These are phyloP conservation scores for Arthrobotrys conoides DNA, from an alignment of 2,329 filamentous ascomycete genomes.

Conservation along the genomic window DNA sequence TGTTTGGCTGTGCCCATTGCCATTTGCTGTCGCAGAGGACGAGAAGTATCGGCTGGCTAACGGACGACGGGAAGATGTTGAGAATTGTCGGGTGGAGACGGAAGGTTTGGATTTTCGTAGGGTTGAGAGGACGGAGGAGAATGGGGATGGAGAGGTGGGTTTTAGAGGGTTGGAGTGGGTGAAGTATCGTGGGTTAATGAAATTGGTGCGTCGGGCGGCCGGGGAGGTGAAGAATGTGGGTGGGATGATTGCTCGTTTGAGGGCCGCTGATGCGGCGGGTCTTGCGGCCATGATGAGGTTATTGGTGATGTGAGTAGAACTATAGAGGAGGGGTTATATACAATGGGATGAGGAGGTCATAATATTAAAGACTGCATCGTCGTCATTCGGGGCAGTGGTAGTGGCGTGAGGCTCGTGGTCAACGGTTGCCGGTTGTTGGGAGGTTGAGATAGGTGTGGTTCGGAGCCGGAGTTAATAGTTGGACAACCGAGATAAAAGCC, in stretches of 20 bases:
- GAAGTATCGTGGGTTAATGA: conserved; percentile 54
- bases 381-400: conserved; percentile 4
- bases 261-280: conserved; percentile 38
- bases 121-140: conserved; percentile 43
- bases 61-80: conserved; percentile 30
- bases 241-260: conserved; percentile 36
- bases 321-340: conserved; percentile 12
- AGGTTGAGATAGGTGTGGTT: conserved; percentile 25
- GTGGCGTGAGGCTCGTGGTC: conserved; percentile 44
- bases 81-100: conserved; percentile 35
- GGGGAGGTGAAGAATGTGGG: conserved; percentile 58
- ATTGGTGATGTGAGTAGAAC: neutral
- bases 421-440: conserved; percentile 1
- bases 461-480: conserved; percentile 36
- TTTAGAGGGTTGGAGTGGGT: conserved; percentile 38
- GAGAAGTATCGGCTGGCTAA: conserved; percentile 21
- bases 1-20: conserved; percentile 64
- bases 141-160: conserved; percentile 20
- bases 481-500: neutral
- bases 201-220: conserved; percentile 50
- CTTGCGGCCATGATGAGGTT: conserved; percentile 38
- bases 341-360: conserved; percentile 37
- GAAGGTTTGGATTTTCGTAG: conserved; percentile 32
- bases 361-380: conserved; percentile 23
- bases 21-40: conserved; percentile 4